phyloP scores from a whole-genome alignment of 169 alveolate species.

The Eimeria falciformis region DNA sequence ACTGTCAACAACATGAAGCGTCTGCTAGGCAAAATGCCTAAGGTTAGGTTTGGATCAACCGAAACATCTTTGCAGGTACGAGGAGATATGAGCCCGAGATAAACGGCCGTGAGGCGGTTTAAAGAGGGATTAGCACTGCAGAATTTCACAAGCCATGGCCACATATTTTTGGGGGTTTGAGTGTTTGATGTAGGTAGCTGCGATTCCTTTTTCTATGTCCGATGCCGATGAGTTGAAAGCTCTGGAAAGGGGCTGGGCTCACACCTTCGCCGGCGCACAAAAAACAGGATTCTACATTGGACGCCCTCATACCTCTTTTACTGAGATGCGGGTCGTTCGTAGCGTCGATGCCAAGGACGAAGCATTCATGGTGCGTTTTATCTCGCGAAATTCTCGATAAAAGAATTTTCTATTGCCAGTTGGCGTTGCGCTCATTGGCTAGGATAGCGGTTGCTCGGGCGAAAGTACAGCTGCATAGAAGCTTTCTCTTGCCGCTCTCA shows the following conservation, averaged over 20 bases:
- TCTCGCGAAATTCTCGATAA: too few species aligned
- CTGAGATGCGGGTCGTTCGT: conserved; percentile 78
- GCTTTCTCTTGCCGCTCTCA: too few species aligned
- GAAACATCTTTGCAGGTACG: conserved; percentile 82
- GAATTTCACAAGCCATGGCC: background rate
- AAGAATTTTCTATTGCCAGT: too few species aligned
- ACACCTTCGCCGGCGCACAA: background rate
- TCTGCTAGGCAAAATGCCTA: conserved; percentile 80
- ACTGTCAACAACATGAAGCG: background rate
- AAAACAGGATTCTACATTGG: conserved; percentile 81
- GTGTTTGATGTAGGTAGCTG: conserved; percentile 15
- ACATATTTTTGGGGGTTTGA: background rate
- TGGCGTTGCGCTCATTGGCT: too few species aligned
- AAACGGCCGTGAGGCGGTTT: too few species aligned
- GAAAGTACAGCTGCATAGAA: too few species aligned
- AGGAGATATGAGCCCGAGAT: conserved; percentile 4
- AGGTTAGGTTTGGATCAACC: conserved; percentile 83
- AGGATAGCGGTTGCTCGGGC: too few species aligned
- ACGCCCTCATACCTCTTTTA: conserved; percentile 77
- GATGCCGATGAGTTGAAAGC: conserved; percentile 15
- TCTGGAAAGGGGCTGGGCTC: conserved; percentile 67
- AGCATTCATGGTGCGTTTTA: conserved; percentile 73
- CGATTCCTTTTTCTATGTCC: conserved; percentile 34
- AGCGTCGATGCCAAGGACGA: conserved; percentile 64
- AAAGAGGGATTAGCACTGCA: too few species aligned